These are phyloP conservation scores for Choiromyces venosus DNA, from an alignment of 495 filamentous ascomycete species.

Conservation along the genomic window DNA sequence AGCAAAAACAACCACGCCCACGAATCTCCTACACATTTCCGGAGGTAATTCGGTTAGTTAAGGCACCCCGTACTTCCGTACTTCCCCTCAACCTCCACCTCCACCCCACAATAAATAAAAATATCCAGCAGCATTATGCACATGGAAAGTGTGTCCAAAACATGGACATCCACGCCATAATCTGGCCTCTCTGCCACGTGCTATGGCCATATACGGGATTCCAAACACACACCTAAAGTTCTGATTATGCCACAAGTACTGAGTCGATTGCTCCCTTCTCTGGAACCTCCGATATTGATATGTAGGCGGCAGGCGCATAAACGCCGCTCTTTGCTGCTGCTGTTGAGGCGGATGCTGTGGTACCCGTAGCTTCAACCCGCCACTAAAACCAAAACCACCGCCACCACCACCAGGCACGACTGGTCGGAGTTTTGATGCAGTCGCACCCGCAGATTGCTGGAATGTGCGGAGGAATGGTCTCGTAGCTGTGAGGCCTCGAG, in stretches of 20 bases:
- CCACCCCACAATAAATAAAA: not conserved
- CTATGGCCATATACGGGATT: not conserved
- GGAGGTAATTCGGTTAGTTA: not conserved
- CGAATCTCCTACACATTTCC: conserved; percentile 15
- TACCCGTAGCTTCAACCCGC: not conserved
- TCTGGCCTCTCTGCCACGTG: not conserved
- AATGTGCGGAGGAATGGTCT: conserved; percentile 1
- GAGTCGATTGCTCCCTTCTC: not conserved
- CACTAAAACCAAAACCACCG: too few species aligned
- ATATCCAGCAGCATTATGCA: not conserved
- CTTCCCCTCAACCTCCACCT: not conserved
- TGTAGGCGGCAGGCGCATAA: conserved; percentile 8
- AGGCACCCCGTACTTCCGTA: not conserved
- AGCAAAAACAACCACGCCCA: conserved; percentile 4
- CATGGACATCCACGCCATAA: not conserved
- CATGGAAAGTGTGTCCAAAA: not conserved
- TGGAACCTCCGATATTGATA: conserved; percentile 16
- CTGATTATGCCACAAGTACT: conserved; percentile 8
- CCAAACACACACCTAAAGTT: conserved; percentile 12
- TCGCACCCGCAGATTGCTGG: not conserved
- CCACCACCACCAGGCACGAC: not conserved
- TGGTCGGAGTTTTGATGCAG: not conserved
- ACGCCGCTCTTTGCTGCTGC: conserved; percentile 9
- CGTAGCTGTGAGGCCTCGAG: not conserved
- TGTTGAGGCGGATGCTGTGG: conserved; percentile 12